Evolutionary conservation across 352 stramenopile species (phyloP), one percentile per base, ranked within the genome.

Genomic region (Phytopythium helicoides): DNA sequence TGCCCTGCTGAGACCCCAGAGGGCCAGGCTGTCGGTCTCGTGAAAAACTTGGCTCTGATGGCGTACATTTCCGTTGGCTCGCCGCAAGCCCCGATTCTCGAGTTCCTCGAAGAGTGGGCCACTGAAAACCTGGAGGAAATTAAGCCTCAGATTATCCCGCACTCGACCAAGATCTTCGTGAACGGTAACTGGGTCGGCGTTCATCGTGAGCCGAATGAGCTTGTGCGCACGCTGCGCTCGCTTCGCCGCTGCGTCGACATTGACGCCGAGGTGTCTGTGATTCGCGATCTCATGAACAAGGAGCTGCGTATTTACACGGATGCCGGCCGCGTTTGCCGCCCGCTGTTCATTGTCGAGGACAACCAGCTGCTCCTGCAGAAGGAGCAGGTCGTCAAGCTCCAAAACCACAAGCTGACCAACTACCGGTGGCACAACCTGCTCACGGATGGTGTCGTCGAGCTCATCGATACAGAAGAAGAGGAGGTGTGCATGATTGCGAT

Each of bases 401-500:
- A 91, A 47, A 92, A 94, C 56, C 85, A 94, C 73, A 94, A 94
- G 69, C 76, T 91, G 48, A 94, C 82, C 33, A 86, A 93, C 61
- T 94, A 92, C 64, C 58, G 85, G 56, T 94, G 85, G 85, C 82
- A 93, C 62, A 93, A 93, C 47, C 42, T 95, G 48, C 68, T 95
- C 8, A 96, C 95, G 55, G 86, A 99, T 57, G 96, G 97, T 59
- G 84, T 99, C 1, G 92, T 99, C 18, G 97, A 99, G 73, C 97
- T 98, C 45, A 96, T 99, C 55, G 97, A 99, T 65, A 99, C 96
- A 16, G 96, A 99, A 79, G 97, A 99, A 84, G 97, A 99, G 68
- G 97, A 99, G 81, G 98, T 98, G 21, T 98, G 94, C 47, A 99
- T 99, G 97, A 98, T 99, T 75, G 97, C 97, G 11, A 99, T 99